A percentile compares a stretch with the other conserved stretches of the same genome.
phyloP scores from a whole-genome alignment of 164 flowering plant species.

The Annona cherimola region DNA sequence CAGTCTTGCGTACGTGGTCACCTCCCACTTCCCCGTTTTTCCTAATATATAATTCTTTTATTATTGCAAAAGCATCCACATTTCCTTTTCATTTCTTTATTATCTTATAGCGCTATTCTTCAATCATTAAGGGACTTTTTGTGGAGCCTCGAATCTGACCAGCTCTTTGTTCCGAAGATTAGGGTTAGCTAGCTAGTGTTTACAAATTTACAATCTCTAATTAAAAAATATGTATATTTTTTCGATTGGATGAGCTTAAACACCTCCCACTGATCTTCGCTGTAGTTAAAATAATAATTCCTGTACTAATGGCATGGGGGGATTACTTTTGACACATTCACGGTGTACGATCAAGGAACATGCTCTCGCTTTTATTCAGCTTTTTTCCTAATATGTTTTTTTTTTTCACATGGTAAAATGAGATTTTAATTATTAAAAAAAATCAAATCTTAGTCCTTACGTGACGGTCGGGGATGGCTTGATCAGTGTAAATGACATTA shows the following conservation, averaged over 20 bases:
- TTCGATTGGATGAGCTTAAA: constrained; percentile 13
- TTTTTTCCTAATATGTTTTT: too few species aligned
- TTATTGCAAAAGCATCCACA: constrained; percentile 9
- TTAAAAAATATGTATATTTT: constrained; percentile 1
- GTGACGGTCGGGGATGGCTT: too few species aligned
- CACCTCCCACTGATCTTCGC: constrained; percentile 18
- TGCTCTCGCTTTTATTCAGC: background rate
- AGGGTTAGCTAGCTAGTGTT: constrained; percentile 10
- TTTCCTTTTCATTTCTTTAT: constrained; percentile 1
- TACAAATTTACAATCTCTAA: constrained; percentile 7
- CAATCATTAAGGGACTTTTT: constrained; percentile 42
- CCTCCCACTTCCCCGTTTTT: constrained; percentile 11
- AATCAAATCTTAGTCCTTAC: too few species aligned
- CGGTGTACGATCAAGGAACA: background rate
- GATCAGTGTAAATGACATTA: too few species aligned
- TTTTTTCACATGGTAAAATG: background rate
- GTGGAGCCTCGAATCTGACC: constrained; percentile 22
- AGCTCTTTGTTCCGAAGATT: constrained; percentile 11
- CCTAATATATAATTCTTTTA: constrained; percentile 1
- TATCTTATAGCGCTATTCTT: constrained; percentile 21
- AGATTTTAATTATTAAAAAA: too few species aligned
- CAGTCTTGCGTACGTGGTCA: constrained; percentile 9
- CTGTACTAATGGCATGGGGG: background rate
- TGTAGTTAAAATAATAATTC: background rate
- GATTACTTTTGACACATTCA: background rate